phyloP scores from a whole-genome alignment of 805 yeast species.

The Spathaspora arborariae region DNA sequence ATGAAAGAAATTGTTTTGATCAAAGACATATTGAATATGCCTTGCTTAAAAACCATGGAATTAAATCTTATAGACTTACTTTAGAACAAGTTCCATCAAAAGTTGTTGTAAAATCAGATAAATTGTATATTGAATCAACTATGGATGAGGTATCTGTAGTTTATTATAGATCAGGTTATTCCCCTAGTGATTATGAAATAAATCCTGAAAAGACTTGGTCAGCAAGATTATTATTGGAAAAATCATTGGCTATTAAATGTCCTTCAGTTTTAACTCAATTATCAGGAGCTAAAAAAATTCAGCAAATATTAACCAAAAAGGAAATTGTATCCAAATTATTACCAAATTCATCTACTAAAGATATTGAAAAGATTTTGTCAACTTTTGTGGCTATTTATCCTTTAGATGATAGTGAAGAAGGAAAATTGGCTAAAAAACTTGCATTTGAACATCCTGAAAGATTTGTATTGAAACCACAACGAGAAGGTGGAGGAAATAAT shows the following conservation, averaged over 20 bases:
- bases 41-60: constrained; percentile 51
- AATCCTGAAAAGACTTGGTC: constrained; percentile 65
- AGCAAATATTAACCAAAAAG: constrained; percentile 73
- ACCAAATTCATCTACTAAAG: constrained; percentile 22
- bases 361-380: constrained; percentile 33
- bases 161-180: constrained; percentile 86
- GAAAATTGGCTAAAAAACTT: constrained; percentile 55
- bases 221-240: constrained; percentile 68
- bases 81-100: constrained; percentile 52
- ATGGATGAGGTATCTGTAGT: constrained; percentile 80
- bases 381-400: constrained; percentile 91
- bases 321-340: constrained; percentile 46
- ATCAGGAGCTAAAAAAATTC: constrained; percentile 91
- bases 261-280: constrained; percentile 88
- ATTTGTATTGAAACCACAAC: constrained; percentile 91
- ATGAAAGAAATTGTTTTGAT: constrained; percentile 87
- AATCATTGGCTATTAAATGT: constrained; percentile 79
- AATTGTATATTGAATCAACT: constrained; percentile 50
- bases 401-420: constrained; percentile 65
- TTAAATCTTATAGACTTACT: constrained; percentile 64
- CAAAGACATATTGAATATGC: constrained; percentile 81
- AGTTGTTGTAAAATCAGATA: constrained; percentile 41
- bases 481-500: constrained; percentile 99
- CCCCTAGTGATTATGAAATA: constrained; percentile 71
- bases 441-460: constrained; percentile 66